Evolutionary conservation across 768 basidiomycete species (phyloP).

Genomic region (Rickenella mellea): DNA sequence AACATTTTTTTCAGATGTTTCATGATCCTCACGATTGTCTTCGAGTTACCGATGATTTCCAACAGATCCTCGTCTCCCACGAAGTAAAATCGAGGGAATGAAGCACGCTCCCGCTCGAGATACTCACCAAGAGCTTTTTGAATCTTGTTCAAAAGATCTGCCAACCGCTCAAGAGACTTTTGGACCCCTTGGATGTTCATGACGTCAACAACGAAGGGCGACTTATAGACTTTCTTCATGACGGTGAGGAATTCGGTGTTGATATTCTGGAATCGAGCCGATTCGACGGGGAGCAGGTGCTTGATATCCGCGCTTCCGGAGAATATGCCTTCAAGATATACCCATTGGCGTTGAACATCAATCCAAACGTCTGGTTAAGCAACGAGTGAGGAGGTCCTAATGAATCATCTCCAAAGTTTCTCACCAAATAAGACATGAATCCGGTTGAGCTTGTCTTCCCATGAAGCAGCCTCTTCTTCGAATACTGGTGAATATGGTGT

Average conservation of each 20-base stretch:
- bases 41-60: constrained; percentile 99
- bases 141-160: constrained; percentile 94
- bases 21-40: constrained; percentile 95
- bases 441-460: constrained; percentile 95
- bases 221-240: constrained; percentile 99
- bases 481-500: constrained; percentile 45
- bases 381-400: background rate
- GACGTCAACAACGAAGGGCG: constrained; percentile 93
- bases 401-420: constrained; percentile 8
- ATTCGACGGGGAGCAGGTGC: constrained; percentile 94
- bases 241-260: constrained; percentile 95
- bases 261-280: constrained; percentile 96
- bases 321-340: constrained; percentile 98
- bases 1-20: constrained; percentile 99
- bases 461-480: constrained; percentile 87
- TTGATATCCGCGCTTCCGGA: constrained; percentile 99
- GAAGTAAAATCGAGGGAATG: constrained; percentile 99
- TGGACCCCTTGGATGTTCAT: constrained; percentile 94
- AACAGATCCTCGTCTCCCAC: constrained; percentile 97
- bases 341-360: constrained; percentile 99
- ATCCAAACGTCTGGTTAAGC: constrained; percentile 84
- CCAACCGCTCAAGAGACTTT: constrained; percentile 93
- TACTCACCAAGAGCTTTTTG: constrained; percentile 99
- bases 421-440: constrained; percentile 93
- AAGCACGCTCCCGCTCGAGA: constrained; percentile 91